phyloP scores from a whole-genome alignment of 495 filamentous ascomycete species.

The Aspergillus leporis region DNA sequence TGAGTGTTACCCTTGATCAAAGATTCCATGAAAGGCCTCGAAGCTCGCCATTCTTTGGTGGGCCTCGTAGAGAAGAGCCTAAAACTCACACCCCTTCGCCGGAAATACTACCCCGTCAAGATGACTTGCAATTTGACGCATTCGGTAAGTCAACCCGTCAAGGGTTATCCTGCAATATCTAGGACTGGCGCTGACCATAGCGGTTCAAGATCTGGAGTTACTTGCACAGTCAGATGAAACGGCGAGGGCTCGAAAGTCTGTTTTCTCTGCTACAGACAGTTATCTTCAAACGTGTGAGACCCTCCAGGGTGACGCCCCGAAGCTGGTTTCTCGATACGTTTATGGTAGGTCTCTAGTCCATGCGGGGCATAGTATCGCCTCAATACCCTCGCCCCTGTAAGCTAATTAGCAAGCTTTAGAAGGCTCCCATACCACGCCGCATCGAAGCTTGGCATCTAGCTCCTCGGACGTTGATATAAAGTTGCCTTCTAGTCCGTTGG shows the following conservation, averaged over 20 bases:
- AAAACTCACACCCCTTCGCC: not conserved
- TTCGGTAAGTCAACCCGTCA: conserved; percentile 45
- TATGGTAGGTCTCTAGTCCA: conserved; percentile 21
- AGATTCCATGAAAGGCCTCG: conserved; percentile 31
- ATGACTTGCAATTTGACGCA: conserved; percentile 42
- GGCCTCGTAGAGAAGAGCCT: conserved; percentile 11
- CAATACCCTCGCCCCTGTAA: not conserved
- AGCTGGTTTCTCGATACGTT: conserved; percentile 34
- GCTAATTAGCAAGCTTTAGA: conserved; percentile 19
- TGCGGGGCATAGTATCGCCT: not conserved
- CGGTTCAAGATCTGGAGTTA: conserved; percentile 38
- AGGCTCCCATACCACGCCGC: conserved; percentile 25
- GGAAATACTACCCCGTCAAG: conserved; percentile 15
- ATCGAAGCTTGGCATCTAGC: conserved; percentile 28
- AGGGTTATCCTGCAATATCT: not conserved
- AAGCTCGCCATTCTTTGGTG: conserved; percentile 11
- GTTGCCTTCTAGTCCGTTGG: conserved; percentile 34
- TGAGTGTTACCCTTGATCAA: conserved; percentile 24
- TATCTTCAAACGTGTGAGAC: not conserved
- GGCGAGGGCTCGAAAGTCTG: not conserved
- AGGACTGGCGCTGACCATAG: not conserved
- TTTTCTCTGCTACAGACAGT: not conserved
- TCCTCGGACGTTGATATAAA: conserved; percentile 27
- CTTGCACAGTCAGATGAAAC: conserved; percentile 32
- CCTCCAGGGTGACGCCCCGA: not conserved